These are phyloP conservation scores for Kwoniella heveanensis DNA, from an alignment of 768 basidiomycete genomes.

Conservation along the genomic window DNA sequence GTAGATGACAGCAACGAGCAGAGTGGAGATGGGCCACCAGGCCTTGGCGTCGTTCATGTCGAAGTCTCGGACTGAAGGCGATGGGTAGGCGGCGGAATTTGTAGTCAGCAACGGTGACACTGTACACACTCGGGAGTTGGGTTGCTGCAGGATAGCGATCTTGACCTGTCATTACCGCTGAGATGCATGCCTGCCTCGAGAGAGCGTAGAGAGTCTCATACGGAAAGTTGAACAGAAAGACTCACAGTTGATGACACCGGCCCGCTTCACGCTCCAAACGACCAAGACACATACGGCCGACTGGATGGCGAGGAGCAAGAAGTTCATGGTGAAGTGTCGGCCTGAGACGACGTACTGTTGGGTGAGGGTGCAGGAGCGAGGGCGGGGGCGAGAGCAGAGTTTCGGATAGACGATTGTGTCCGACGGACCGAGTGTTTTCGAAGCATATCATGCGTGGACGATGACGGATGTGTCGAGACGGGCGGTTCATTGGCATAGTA, in stretches of 20 bases:
- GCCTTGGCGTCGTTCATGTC: conserved; percentile 78
- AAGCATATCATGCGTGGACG: too few species aligned
- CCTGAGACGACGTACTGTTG: conserved; percentile 92
- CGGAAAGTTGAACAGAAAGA: neutral
- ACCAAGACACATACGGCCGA: conserved; percentile 81
- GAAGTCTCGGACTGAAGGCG: conserved; percentile 66
- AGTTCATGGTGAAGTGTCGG: conserved; percentile 91
- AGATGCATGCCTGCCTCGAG: too few species aligned
- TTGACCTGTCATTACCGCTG: too few species aligned
- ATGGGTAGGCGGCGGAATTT: neutral
- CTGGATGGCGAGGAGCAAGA: conserved; percentile 88
- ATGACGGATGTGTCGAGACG: too few species aligned
- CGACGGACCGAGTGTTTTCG: too few species aligned
- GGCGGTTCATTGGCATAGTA: too few species aligned
- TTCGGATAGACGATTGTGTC: too few species aligned
- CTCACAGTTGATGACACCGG: conserved; percentile 59
- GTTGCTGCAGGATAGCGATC: too few species aligned
- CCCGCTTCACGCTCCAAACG: conserved; percentile 72
- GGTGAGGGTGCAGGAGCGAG: too few species aligned
- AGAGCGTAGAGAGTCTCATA: too few species aligned
- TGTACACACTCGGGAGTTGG: too few species aligned
- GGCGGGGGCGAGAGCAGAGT: too few species aligned
- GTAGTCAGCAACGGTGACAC: neutral
- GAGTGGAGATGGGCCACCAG: conserved; percentile 93
- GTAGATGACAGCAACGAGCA: conserved; percentile 93